These are phyloP conservation scores for Knoxdaviesia capensis DNA, from an alignment of 2,329 filamentous ascomycete species.

Conservation along the genomic window DNA sequence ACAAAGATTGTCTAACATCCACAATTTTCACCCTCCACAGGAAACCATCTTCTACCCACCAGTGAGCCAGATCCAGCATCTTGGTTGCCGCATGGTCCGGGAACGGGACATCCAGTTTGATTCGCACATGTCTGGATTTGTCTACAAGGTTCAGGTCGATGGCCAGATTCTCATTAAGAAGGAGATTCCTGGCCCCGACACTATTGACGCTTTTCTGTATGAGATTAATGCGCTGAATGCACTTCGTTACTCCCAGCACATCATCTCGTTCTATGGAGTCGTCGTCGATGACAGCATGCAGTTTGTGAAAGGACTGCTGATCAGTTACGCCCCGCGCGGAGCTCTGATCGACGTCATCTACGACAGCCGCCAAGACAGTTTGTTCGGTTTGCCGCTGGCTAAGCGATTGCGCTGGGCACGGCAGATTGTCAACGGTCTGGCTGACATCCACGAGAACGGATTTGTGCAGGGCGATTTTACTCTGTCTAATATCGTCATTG, in stretches of 20 bases:
- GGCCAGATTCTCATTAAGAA: slow-evolving; percentile 73
- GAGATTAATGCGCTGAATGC: slow-evolving; percentile 88
- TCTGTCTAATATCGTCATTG: slow-evolving; percentile 89
- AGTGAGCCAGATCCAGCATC: slow-evolving; percentile 51
- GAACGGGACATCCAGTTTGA: slow-evolving; percentile 70
- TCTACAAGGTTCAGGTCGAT: slow-evolving; percentile 70
- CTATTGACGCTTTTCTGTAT: slow-evolving; percentile 90
- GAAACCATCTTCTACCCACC: slow-evolving; percentile 82
- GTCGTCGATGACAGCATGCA: slow-evolving; percentile 62
- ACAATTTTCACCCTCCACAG: slow-evolving; percentile 10
- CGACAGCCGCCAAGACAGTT: slow-evolving; percentile 27
- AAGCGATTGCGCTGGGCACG: slow-evolving; percentile 71
- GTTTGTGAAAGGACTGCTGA: slow-evolving; percentile 69
- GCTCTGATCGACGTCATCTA: slow-evolving; percentile 83
- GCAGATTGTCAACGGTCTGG: slow-evolving; percentile 75
- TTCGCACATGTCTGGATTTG: slow-evolving; percentile 88
- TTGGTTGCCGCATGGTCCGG: slow-evolving; percentile 41
- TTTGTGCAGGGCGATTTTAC: slow-evolving; percentile 98
- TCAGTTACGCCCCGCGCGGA: slow-evolving; percentile 70
- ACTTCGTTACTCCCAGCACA: slow-evolving; percentile 49
- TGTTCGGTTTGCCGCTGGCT: slow-evolving; percentile 40
- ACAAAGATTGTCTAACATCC: slow-evolving; percentile 4
- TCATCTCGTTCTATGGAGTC: slow-evolving; percentile 74
- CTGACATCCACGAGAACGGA: slow-evolving; percentile 85
- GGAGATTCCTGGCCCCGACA: slow-evolving; percentile 89